Evolutionary conservation across 1,284 basidiomycete species (phyloP).

Genomic region (Rhodotorula sp.): DNA sequence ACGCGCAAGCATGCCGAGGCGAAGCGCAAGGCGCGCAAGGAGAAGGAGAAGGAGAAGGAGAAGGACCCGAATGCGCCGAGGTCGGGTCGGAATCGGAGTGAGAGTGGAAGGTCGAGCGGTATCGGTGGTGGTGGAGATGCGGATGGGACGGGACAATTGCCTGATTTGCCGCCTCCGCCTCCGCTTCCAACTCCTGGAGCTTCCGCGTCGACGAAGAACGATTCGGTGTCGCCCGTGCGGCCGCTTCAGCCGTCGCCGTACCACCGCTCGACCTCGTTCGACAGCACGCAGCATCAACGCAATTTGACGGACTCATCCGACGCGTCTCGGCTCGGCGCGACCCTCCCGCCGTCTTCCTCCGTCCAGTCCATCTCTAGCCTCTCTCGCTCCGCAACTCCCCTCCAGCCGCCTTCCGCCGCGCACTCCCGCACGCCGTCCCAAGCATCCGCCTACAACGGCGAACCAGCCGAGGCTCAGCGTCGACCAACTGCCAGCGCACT

Average conservation of each 20-base stretch:
- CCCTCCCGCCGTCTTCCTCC: constrained; percentile 12
- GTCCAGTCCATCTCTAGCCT: constrained; percentile 17
- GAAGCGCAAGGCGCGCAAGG: constrained; percentile 51
- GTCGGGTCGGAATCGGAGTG: constrained; percentile 12
- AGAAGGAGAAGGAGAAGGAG: constrained; percentile 29
- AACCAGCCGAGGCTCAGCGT: not conserved
- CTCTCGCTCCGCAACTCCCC: constrained; percentile 1
- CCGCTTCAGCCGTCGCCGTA: constrained; percentile 11
- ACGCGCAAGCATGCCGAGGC: constrained; percentile 83
- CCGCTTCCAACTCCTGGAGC: not conserved
- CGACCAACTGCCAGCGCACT: constrained; percentile 6
- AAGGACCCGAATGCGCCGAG: not conserved
- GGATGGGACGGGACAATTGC: constrained; percentile 3
- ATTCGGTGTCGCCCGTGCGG: not conserved
- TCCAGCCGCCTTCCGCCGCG: not conserved
- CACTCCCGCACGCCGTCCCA: not conserved
- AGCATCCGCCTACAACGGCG: not conserved
- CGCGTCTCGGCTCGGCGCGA: constrained; percentile 8
- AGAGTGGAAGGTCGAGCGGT: not conserved
- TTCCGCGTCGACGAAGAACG: not conserved
- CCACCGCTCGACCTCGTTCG: not conserved
- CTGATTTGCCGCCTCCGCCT: not conserved
- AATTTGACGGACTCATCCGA: constrained; percentile 12
- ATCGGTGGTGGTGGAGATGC: not conserved
- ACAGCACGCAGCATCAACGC: constrained; percentile 5